Percentiles rank a stretch among this genome's conserved stretches.
These are phyloP conservation scores for Fusarium falciforme DNA, from an alignment of 2,329 filamentous ascomycete genomes.

Conservation along the genomic window DNA sequence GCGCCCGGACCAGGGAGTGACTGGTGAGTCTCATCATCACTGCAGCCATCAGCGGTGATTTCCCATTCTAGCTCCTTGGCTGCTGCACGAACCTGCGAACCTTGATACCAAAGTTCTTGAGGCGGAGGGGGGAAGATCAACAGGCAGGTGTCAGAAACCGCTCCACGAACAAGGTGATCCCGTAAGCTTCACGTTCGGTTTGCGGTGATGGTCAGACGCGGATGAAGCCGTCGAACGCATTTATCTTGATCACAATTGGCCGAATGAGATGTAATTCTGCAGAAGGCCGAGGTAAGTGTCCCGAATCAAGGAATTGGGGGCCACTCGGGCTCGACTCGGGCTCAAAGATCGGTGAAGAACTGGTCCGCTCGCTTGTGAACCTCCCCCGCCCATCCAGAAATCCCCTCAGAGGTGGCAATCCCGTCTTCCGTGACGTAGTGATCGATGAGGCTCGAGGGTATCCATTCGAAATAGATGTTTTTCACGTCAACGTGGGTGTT, in stretches of 20 bases:
- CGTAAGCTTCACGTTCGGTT: conserved; percentile 12
- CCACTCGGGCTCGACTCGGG: conserved; percentile 5
- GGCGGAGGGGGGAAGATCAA: not conserved
- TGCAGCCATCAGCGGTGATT: not conserved
- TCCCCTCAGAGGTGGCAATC: conserved; percentile 52
- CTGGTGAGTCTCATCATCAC: not conserved
- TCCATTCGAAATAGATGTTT: conserved; percentile 72
- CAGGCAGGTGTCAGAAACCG: conserved; percentile 24
- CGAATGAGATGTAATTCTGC: conserved; percentile 16
- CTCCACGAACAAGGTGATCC: conserved; percentile 18
- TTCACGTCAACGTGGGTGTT: conserved; percentile 48
- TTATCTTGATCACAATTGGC: not conserved
- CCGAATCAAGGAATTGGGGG: conserved; percentile 6
- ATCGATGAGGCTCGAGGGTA: conserved; percentile 62
- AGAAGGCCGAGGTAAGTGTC: conserved; percentile 12
- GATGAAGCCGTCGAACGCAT: not conserved
- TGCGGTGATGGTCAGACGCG: conserved; percentile 16
- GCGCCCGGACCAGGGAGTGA: not conserved
- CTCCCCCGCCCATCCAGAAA: conserved; percentile 52
- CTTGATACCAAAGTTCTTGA: not conserved
- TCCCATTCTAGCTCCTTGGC: not conserved
- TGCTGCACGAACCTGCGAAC: not conserved
- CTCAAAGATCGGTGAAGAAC: conserved; percentile 55
- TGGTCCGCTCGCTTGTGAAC: conserved; percentile 51
- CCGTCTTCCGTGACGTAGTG: conserved; percentile 67